Conservation (phyloP, 1,284 basidiomycete species). For the Sparassis latifolia region DNA sequence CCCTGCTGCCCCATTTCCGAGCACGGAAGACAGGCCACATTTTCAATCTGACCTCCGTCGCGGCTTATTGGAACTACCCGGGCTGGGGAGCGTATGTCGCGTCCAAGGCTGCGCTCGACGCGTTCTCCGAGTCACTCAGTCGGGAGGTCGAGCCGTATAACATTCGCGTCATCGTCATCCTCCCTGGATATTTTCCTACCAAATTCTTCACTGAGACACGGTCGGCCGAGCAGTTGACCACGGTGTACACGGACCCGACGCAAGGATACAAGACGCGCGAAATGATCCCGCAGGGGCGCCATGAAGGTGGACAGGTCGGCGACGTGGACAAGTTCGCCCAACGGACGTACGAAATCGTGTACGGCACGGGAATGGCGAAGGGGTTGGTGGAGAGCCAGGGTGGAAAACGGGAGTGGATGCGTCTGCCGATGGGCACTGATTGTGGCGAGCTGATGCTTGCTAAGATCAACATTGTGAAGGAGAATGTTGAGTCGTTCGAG, state of each 20-base stretch:
- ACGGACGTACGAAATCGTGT: constrained; percentile 19
- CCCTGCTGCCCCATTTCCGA: constrained; percentile 23
- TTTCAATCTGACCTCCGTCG: constrained; percentile 21
- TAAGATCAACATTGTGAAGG: constrained; percentile 7
- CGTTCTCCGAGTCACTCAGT: constrained; percentile 23
- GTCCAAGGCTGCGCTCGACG: constrained; percentile 19
- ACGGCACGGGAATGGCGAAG: constrained; percentile 1
- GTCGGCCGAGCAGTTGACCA: constrained; percentile 1
- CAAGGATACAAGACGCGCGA: constrained; percentile 13
- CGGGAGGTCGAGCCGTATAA: constrained; percentile 22
- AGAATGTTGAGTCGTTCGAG: constrained; percentile 18
- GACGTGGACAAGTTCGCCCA: constrained; percentile 15
- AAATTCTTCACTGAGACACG: constrained; percentile 17
- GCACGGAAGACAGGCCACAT: constrained; percentile 20
- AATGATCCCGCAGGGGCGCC: constrained; percentile 2
- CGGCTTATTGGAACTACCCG: constrained; percentile 8
- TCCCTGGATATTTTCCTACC: constrained; percentile 27
- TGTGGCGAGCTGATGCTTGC: constrained; percentile 1
- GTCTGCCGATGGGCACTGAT: constrained; percentile 4
- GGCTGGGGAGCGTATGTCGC: constrained; percentile 12
- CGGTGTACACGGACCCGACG: constrained; percentile 17
- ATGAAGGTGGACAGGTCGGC: constrained; percentile 14
- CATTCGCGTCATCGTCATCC: constrained; percentile 21
- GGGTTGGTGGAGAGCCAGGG: background rate
- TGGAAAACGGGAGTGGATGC: constrained; percentile 4